These are phyloP conservation scores for Candida pseudoviswanathii DNA, from an alignment of 1,139 yeast genomes.

Conservation along the genomic window DNA sequence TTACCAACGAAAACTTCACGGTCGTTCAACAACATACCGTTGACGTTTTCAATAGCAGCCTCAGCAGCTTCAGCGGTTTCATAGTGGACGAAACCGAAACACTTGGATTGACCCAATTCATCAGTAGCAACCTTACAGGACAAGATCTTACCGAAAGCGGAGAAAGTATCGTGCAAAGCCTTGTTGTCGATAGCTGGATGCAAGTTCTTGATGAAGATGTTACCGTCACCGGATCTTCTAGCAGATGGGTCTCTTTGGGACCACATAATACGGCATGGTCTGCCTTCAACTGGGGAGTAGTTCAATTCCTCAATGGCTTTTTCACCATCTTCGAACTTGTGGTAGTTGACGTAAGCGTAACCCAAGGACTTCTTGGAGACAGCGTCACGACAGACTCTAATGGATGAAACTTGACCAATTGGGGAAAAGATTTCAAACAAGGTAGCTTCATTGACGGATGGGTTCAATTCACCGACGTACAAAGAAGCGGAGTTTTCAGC, in stretches of 20 bases:
- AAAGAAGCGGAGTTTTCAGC: slow-evolving; percentile 76
- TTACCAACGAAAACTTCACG: slow-evolving; percentile 96
- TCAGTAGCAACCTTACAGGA: slow-evolving; percentile 98
- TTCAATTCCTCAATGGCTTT: slow-evolving; percentile 94
- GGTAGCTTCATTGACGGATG: slow-evolving; percentile 90
- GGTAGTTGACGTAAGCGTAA: slow-evolving; percentile 97
- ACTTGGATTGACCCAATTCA: slow-evolving; percentile 88
- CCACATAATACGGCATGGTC: slow-evolving; percentile 99
- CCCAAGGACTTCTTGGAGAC: slow-evolving; percentile 96
- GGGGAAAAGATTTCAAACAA: slow-evolving; percentile 94
- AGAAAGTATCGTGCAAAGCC: slow-evolving; percentile 96
- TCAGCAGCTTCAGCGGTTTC: slow-evolving; percentile 92
- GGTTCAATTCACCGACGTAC: slow-evolving; percentile 97
- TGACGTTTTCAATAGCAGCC: slow-evolving; percentile 95
- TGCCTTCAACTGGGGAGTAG: slow-evolving; percentile 92
- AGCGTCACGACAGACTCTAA: slow-evolving; percentile 99
- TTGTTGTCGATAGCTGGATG: slow-evolving; percentile 99
- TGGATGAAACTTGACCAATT: slow-evolving; percentile 93
- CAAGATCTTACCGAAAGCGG: slow-evolving; percentile 94
- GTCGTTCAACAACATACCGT: slow-evolving; percentile 98
- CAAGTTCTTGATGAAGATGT: slow-evolving; percentile 96
- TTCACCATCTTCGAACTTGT: slow-evolving; percentile 87
- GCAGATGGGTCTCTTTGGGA: slow-evolving; percentile 98
- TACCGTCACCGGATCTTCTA: slow-evolving; percentile 96
- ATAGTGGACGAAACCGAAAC: slow-evolving; percentile 97